Evolutionary conservation across 768 basidiomycete genomes (phyloP), one percentile per base, ranked within the genome.

Genomic region (Lepiota brunneoincarnata): DNA sequence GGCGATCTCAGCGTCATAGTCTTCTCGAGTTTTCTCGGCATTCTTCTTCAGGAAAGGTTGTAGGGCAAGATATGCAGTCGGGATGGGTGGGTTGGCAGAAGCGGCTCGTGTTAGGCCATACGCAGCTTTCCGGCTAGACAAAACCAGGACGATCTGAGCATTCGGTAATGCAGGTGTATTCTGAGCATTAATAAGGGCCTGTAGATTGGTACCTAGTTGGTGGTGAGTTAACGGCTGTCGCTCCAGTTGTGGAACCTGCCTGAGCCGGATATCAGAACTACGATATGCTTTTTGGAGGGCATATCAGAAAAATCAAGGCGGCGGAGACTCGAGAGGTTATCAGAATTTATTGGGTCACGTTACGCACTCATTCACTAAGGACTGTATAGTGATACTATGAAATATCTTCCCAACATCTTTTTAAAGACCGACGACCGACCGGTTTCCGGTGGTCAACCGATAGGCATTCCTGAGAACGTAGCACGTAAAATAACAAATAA

Each of bases 71-170:
- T 91, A 87, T 0, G 81, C 81, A 1, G 91, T 92, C 4, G 86
- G 86, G 54, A 98, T 94, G 1, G 90, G 81, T 0, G 91, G 89
- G n/a, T 61, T 61, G 0, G 87, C 84, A 26, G 76, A 67, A 4
- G 79, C 59, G 3, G 94, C 95, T n/a, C 96, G 86, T 2, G 77
- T 81, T 37, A 99, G 78, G 1, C 96, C 97, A 61, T 88, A 91
- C 1, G 93, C 96, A 10, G 87, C 85, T 63, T 94, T 93, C 39
- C 93, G 83, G 67, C 96, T 97, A 2, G 96, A 97, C 54, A 98
- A 69, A 36, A 98, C 96, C 62, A 90, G 81, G 46, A 75, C 78
- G 65, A 99, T 89, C 49, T 74, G 67, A 2, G 88, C 74, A 58
- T 86, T 67, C 2, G 92, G 88, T 21, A 96, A 75, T n/a, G 77